phyloP scores from a whole-genome alignment of 495 filamentous ascomycete species.

The Lepidopterella palustris region DNA sequence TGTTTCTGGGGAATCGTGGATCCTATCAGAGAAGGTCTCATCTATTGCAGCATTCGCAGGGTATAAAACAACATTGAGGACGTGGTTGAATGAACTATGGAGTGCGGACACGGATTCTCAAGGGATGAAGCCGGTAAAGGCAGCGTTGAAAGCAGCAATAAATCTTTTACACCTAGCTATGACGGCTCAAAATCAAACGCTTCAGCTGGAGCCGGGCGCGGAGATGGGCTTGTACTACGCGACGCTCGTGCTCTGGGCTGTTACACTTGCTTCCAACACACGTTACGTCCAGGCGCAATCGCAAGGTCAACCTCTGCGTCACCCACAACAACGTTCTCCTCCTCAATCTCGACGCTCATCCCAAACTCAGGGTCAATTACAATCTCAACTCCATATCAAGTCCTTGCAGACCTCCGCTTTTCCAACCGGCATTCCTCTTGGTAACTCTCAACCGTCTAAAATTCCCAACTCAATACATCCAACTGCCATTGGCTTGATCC shows the following conservation, averaged over 20 bases:
- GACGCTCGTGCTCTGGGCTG: slow-evolving; percentile 32
- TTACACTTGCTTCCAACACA: slow-evolving; percentile 23
- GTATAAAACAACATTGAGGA: slow-evolving; percentile 15
- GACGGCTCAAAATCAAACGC: slow-evolving; percentile 18
- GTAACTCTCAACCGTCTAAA: not conserved
- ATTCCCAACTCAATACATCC: slow-evolving; percentile 15
- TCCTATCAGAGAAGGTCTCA: slow-evolving; percentile 32
- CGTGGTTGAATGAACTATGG: slow-evolving; percentile 24
- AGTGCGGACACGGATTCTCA: slow-evolving; percentile 8
- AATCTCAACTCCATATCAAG: too few relatives aligned
- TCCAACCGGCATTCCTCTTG: slow-evolving; percentile 8
- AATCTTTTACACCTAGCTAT: slow-evolving; percentile 26
- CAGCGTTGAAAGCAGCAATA: slow-evolving; percentile 25
- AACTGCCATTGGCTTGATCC: slow-evolving; percentile 5
- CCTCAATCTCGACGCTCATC: not conserved
- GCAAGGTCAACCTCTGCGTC: slow-evolving; percentile 1
- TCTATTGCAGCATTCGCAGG: slow-evolving; percentile 15
- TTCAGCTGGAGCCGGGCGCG: slow-evolving; percentile 29
- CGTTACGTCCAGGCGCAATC: slow-evolving; percentile 12
- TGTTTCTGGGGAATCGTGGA: slow-evolving; percentile 36
- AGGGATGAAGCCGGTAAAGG: slow-evolving; percentile 7
- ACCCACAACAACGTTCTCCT: slow-evolving; percentile 1
- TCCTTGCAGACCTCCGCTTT: not conserved
- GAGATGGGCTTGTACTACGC: slow-evolving; percentile 36
- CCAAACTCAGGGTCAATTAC: slow-evolving; percentile 15